These are phyloP conservation scores for Salix udensis DNA, from an alignment of 345 rosid genomes.

Conservation along the genomic window DNA sequence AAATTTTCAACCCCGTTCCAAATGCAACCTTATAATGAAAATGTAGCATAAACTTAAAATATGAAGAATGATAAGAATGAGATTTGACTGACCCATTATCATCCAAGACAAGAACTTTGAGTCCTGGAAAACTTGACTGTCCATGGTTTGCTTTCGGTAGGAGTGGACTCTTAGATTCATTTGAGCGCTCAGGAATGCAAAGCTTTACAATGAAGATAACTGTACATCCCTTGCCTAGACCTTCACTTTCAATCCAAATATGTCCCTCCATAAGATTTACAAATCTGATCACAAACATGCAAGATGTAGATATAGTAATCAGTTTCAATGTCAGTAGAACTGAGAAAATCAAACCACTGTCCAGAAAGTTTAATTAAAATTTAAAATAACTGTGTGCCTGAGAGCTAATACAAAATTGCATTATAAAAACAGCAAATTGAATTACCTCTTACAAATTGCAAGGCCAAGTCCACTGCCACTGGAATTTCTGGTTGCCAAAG, in stretches of 20 bases:
- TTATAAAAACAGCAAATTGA: background rate
- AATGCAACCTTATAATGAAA: background rate
- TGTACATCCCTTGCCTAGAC: slow-evolving; percentile 89
- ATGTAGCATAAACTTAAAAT: background rate
- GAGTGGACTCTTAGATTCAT: slow-evolving; percentile 47
- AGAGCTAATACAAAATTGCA: background rate
- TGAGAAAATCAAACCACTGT: background rate
- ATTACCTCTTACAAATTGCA: slow-evolving; percentile 94
- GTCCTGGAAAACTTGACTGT: slow-evolving; percentile 65
- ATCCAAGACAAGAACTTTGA: slow-evolving; percentile 92
- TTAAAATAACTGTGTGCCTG: background rate
- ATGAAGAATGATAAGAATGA: slow-evolving; percentile 3
- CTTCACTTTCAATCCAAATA: slow-evolving; percentile 95
- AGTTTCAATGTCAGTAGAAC: background rate
- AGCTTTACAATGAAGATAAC: slow-evolving; percentile 81
- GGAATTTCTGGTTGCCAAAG: slow-evolving; percentile 56
- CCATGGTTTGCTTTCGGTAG: slow-evolving; percentile 42
- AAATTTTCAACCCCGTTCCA: no score
- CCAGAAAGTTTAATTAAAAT: background rate
- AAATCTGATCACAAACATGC: slow-evolving; percentile 52
- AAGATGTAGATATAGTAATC: slow-evolving; percentile 4
- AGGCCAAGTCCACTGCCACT: slow-evolving; percentile 96
- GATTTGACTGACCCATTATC: slow-evolving; percentile 65
- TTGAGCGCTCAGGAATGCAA: slow-evolving; percentile 48
- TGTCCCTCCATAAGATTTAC: slow-evolving; percentile 97